Base-by-base conservation (phyloP, 2,329 filamentous ascomycete species). In the Metarhizium brunneum region DNA sequence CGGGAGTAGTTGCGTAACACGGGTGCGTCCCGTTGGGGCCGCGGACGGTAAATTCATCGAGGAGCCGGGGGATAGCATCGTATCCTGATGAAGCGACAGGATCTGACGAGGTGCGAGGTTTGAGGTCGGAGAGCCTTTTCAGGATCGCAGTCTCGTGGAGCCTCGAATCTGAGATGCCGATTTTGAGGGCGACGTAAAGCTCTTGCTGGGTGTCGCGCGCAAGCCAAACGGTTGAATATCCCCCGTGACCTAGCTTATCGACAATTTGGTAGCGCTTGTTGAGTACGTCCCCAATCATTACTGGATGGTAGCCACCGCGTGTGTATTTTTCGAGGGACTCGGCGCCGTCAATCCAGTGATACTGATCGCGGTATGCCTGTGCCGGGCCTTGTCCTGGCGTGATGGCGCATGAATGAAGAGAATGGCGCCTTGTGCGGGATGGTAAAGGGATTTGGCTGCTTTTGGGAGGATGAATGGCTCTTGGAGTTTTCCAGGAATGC, bases 181-280 rank as follows among this genome's bases (percentile, higher is more conserved):
- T 52, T 52, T 58, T 59, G 53, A 56, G 29, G 18, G 56, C 60
- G 43, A 60, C 55, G 29, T 56, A 58, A 18, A 43, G 36, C 30
- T 56, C 47, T 6, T 52, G 51, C 48, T 54, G 51, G 29, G n/a
- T 30, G 60, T 75, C 71, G 42, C 62, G 62, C 18, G 68, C 71
- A 29, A 76, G 68, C 72, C 71, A 75, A 51, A 73, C 66, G 1
- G 72, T 75, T 2, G 69, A 71, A 59, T 64, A 71, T 1, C 66
- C 65, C 25, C 72, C 70, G 58, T 63, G 71, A 47, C 71, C 71
- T 52, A 74, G 57, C 58, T 74, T 75, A 35, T 70, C 66, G 38
- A 70, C 58, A 20, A 73, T 57, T 40, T 64, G 62, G 57, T 74
- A 75, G 13, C 68, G 66, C n/a, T 47, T 25, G 43, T 47, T 20